Base-by-base conservation (phyloP, 1,284 basidiomycete species). In the Lentinula novae-zelandiae region DNA sequence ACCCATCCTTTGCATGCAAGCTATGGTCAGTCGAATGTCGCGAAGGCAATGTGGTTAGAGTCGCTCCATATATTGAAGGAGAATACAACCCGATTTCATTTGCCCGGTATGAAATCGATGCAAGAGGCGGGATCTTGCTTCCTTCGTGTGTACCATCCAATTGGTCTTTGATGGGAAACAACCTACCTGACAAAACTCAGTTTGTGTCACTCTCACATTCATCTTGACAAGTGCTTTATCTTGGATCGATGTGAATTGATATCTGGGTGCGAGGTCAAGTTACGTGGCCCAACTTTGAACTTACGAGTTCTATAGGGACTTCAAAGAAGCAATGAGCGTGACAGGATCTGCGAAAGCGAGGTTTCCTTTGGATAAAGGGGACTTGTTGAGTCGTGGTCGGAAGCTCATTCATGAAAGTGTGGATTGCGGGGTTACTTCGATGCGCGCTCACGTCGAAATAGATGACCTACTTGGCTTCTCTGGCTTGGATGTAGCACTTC, bases 171-270 rank as follows among this genome's bases (percentile, higher is more conserved):
- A 10, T 60, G 10, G 17, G 31, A 12, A 38, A 55, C 27, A 62
- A 53, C 48, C 62, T 57, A 22, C 49, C 40, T 10, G 8, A 5
- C 6, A 22, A 17, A 27, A 42, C 40, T 62, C 66, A 86, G 84
- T 53, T 69, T 86, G 53, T 85, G 83, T 66, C 85, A 87, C 71
- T 77, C 84, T 22, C 84, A 86, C 66, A 81, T 88, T 64, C 85
- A 87, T 69, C 76, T 87, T 15, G 86, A 88, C 74, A 86, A 87
- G 70, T 86, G 83, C 69, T 86, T 85, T 69, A 80, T 88, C 57
- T 73, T 87, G 58, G 80, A 80, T 61, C 73, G 77, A 67, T 84
- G 81, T 63, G 73, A 78, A 31, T 76, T 87, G 39, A 66, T 76
- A 13, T 78, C 75, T 50, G 83, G 84, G 84, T 85, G 71, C 57